A percentile compares a stretch with the other conserved stretches of the same genome.
Conservation (phyloP, 1,139 yeast species). For the Pichia sp. region DNA sequence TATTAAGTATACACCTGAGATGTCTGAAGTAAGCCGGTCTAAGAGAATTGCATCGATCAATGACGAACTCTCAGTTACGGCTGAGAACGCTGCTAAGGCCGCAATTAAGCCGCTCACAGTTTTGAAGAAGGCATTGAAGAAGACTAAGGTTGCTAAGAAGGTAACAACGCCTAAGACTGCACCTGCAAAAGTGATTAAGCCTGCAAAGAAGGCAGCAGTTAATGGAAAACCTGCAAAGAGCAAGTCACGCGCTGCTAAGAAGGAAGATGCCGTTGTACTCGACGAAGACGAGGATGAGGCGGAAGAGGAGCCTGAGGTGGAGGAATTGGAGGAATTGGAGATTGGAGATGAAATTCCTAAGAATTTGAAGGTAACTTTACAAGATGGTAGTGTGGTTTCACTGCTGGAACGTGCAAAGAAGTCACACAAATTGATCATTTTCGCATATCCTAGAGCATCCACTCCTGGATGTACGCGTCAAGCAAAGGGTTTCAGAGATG, state of each 20-base stretch:
- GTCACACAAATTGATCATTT: slow-evolving; percentile 51
- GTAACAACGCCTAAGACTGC: neutral
- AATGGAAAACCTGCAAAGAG: no score
- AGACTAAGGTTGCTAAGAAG: slow-evolving; percentile 2
- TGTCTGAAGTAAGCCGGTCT: slow-evolving; percentile 17
- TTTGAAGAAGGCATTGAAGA: neutral
- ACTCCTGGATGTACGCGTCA: slow-evolving; percentile 97
- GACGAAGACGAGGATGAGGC: slow-evolving; percentile 6
- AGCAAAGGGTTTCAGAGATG: slow-evolving; percentile 80
- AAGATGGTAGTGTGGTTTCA: slow-evolving; percentile 55
- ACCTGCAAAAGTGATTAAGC: neutral
- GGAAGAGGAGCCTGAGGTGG: slow-evolving; percentile 2
- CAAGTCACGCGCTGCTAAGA: slow-evolving; percentile 7
- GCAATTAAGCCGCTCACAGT: no score
- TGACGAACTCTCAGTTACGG: slow-evolving; percentile 7
- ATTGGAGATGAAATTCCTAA: slow-evolving; percentile 71
- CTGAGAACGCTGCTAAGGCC: no score
- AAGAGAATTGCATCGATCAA: slow-evolving; percentile 14
- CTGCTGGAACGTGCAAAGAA: slow-evolving; percentile 41
- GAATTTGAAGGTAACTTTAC: slow-evolving; percentile 48
- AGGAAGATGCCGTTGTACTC: slow-evolving; percentile 4
- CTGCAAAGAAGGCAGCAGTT: neutral
- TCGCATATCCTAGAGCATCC: slow-evolving; percentile 85
- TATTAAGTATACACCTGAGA: no score
- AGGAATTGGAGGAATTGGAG: slow-evolving; percentile 28